Evolutionary conservation across 306 rosid species (phyloP).

Genomic region (Vigna unguiculata): DNA sequence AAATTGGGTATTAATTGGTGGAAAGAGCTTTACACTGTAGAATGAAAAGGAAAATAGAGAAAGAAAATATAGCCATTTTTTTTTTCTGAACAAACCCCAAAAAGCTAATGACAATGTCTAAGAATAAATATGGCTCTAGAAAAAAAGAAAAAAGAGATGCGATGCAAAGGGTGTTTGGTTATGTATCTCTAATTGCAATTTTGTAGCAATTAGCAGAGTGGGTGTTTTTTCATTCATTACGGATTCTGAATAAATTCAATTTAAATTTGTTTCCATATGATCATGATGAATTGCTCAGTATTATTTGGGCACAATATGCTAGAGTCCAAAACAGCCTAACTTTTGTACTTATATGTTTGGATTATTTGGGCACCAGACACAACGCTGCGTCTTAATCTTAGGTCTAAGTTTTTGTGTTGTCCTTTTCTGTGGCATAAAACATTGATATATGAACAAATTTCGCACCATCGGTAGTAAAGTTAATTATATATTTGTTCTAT

Average conservation of each 20-base stretch:
- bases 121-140: not conserved
- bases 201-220: constrained; percentile 14
- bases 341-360: constrained; percentile 33
- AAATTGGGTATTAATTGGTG: constrained; percentile 8
- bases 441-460: not conserved
- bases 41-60: not conserved
- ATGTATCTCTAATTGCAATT: constrained; percentile 8
- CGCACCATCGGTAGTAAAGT: not conserved
- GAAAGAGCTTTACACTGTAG: constrained; percentile 16
- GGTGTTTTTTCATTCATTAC: not conserved
- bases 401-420: constrained; percentile 26
- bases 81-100: constrained; percentile 2
- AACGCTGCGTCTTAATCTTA: constrained; percentile 18
- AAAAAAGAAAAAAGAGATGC: too few species aligned
- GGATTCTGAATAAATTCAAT: constrained; percentile 17
- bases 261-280: constrained; percentile 26
- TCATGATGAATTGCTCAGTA: constrained; percentile 11
- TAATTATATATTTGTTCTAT: not conserved
- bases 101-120: constrained; percentile 1
- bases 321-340: constrained; percentile 9
- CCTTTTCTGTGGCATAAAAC: constrained; percentile 6
- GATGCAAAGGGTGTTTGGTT: too few species aligned
- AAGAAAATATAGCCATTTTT: constrained; percentile 3
- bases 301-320: not conserved
- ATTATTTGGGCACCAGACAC: constrained; percentile 35